A percentile compares a stretch with the other conserved stretches of the same genome.
Evolutionary conservation across 768 basidiomycete genomes (phyloP).

Genomic region (Podaxis mareebaensis): DNA sequence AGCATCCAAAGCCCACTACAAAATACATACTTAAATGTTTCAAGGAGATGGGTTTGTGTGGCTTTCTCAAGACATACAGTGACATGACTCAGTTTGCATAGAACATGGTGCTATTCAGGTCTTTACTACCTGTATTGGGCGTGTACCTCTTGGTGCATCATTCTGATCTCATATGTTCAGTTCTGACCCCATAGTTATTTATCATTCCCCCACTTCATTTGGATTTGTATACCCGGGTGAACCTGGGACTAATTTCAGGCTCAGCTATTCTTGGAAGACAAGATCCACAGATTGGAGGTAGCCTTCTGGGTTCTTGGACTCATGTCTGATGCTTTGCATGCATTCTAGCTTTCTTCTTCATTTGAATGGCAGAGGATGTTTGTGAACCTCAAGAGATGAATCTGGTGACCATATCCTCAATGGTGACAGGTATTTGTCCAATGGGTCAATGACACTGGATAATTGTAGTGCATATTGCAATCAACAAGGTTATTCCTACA

Average conservation of each 20-base stretch:
- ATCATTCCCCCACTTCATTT: neutral
- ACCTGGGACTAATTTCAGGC: neutral
- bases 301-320: no score
- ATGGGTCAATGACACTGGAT: neutral
- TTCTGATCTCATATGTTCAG: neutral
- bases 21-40: no score
- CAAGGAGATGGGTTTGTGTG: no score
- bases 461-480: neutral
- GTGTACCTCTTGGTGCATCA: neutral
- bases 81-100: neutral
- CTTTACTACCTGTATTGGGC: neutral
- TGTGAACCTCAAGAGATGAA: no score
- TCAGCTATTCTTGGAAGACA: no score
- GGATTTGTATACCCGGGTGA: neutral
- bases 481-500: neutral
- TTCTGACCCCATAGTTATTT: neutral
- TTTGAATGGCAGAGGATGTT: no score
- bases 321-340: no score
- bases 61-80: neutral
- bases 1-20: no score
- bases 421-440: neutral
- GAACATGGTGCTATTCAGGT: neutral
- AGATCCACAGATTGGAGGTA: no score
- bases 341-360: no score
- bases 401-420: neutral